These are phyloP conservation scores for Cudoniella acicularis DNA, from an alignment of 495 filamentous ascomycete genomes.

Conservation along the genomic window DNA sequence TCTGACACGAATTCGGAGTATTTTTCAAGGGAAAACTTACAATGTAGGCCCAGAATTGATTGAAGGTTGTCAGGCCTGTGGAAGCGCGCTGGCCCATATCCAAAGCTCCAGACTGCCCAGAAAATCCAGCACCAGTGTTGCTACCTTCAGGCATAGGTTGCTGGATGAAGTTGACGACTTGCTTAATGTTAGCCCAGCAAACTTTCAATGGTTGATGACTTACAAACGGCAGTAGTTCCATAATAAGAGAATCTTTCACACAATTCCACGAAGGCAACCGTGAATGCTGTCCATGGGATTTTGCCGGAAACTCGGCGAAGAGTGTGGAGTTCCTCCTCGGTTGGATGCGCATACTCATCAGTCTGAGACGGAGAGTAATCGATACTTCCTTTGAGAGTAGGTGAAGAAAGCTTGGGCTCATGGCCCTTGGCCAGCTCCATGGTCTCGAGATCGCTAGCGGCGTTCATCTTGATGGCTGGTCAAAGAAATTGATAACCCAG, in stretches of 20 bases:
- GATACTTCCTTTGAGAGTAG: background rate
- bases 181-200: background rate
- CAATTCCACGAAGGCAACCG: conserved; percentile 70
- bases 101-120: conserved; percentile 58
- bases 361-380: background rate
- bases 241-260: conserved; percentile 80
- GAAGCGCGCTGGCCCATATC: conserved; percentile 64
- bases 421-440: conserved; percentile 5
- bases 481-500: background rate
- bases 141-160: conserved; percentile 55
- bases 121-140: conserved; percentile 49
- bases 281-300: conserved; percentile 63
- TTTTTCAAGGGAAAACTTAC: conserved; percentile 29
- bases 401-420: background rate
- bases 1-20: background rate
- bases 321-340: conserved; percentile 53
- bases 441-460: conserved; percentile 15
- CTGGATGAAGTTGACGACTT: conserved; percentile 67
- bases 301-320: conserved; percentile 64
- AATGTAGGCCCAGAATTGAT: conserved; percentile 68
- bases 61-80: conserved; percentile 65
- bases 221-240: conserved; percentile 69
- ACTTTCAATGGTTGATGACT: conserved; percentile 38
- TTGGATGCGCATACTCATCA: conserved; percentile 36
- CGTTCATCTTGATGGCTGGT: conserved; percentile 8